A percentile compares a stretch with the other conserved stretches of the same genome.
Evolutionary conservation across 768 basidiomycete species (phyloP).

Genomic region (Russula emetica): DNA sequence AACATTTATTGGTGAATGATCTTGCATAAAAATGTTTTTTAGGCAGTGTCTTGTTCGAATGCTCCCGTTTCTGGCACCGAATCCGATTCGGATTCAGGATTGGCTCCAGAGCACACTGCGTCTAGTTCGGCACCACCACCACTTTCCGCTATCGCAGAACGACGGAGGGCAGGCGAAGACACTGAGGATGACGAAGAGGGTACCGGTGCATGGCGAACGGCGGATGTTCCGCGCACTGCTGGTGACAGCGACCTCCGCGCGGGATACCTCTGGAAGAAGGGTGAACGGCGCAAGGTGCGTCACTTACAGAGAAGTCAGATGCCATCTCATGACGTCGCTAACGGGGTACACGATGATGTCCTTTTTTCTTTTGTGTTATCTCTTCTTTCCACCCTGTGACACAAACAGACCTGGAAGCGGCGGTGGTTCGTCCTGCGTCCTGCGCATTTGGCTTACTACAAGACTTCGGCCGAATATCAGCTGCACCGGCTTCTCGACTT

Average conservation of each 20-base stretch:
- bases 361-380: background rate
- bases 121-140: conserved; percentile 16
- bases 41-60: conserved; percentile 34
- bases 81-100: conserved; percentile 78
- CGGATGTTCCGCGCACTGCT: conserved; percentile 41
- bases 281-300: conserved; percentile 89
- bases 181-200: conserved; percentile 76
- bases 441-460: conserved; percentile 94
- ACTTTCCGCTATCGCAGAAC: conserved; percentile 73
- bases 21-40: background rate
- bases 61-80: conserved; percentile 65
- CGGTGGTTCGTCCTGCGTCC: conserved; percentile 96
- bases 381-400: background rate
- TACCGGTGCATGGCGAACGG: conserved; percentile 67
- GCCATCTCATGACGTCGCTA: conserved; percentile 1
- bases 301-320: background rate
- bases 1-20: background rate
- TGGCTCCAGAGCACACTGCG: conserved; percentile 45
- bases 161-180: conserved; percentile 39
- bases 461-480: conserved; percentile 91
- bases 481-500: conserved; percentile 85
- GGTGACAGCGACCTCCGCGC: conserved; percentile 79
- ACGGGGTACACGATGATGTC: background rate
- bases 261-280: conserved; percentile 97
- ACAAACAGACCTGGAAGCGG: conserved; percentile 89